These are phyloP conservation scores for Fraxinus baroniana DNA, from an alignment of 305 asterid species.

Conservation along the genomic window DNA sequence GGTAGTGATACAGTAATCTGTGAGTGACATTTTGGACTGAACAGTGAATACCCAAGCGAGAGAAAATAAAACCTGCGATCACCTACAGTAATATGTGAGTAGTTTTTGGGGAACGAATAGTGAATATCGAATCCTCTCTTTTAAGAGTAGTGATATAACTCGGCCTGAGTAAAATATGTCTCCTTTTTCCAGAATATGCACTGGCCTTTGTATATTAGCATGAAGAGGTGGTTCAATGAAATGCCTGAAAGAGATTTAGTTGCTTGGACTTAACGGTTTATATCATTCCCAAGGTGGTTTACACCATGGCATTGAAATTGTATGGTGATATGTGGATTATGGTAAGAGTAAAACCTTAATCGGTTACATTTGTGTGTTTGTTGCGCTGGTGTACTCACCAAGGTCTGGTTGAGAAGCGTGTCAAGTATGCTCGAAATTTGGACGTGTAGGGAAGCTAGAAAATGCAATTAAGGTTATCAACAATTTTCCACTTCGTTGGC, in stretches of 20 bases:
- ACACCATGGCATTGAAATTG: neutral
- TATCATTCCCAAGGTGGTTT: neutral
- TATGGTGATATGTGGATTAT: neutral
- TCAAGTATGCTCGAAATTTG: conserved; percentile 13
- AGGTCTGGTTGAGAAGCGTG: conserved; percentile 18
- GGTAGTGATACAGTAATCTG: no score
- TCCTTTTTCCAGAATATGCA: conserved; percentile 17
- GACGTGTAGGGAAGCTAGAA: neutral
- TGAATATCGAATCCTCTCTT: no score
- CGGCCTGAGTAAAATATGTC: conserved; percentile 14
- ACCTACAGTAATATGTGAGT: no score
- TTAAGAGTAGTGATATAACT: no score
- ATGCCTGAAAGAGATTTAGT: conserved; percentile 9
- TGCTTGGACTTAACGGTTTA: neutral
- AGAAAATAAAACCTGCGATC: no score
- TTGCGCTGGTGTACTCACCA: conserved; percentile 20
- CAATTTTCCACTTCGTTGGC: neutral
- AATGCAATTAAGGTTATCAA: neutral
- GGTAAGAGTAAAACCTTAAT: neutral
- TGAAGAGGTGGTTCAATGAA: conserved; percentile 30
- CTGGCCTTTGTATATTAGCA: conserved; percentile 27
- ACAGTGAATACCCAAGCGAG: no score
- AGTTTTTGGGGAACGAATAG: no score
- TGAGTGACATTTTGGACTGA: no score
- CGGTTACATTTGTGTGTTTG: conserved; percentile 8